phyloP scores from a whole-genome alignment of 768 basidiomycete species.

The Kwoniella sp. region DNA sequence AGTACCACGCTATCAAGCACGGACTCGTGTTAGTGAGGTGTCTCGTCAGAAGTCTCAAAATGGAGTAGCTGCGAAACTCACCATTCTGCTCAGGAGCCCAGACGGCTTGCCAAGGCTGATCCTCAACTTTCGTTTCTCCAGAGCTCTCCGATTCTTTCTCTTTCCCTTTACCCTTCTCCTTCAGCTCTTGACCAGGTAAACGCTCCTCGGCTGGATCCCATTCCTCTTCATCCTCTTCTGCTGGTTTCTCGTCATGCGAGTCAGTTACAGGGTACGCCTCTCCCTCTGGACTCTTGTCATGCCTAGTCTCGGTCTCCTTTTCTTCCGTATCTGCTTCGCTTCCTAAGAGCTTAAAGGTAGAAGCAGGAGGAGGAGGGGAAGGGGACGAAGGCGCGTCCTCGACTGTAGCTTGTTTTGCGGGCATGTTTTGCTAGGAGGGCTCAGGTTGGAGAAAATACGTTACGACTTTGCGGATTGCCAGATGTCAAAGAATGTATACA shows the following conservation, averaged over 20 bases:
- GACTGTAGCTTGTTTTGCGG: slow-evolving; percentile 18
- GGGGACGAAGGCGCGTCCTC: slow-evolving; percentile 18
- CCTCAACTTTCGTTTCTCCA: slow-evolving; percentile 9
- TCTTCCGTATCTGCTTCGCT: not conserved
- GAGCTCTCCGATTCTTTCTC: slow-evolving; percentile 37
- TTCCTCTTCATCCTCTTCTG: slow-evolving; percentile 32
- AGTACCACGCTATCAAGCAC: slow-evolving; percentile 50
- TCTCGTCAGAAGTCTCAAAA: not conserved
- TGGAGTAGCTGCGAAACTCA: slow-evolving; percentile 26
- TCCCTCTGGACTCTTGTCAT: too few relatives aligned
- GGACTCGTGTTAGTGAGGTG: not conserved
- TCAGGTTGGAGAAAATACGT: too few relatives aligned
- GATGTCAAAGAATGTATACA: too few relatives aligned
- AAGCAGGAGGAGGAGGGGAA: slow-evolving; percentile 7
- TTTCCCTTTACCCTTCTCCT: slow-evolving; percentile 28
- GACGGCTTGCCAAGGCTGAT: slow-evolving; percentile 54
- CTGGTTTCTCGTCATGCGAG: slow-evolving; percentile 21
- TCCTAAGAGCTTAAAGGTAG: slow-evolving; percentile 2
- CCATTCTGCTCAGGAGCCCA: slow-evolving; percentile 55
- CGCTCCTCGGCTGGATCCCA: slow-evolving; percentile 42
- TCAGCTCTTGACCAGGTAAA: slow-evolving; percentile 21
- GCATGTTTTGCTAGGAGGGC: not conserved
- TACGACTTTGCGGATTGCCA: too few relatives aligned
- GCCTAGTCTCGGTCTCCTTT: too few relatives aligned
- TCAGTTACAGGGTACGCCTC: slow-evolving; percentile 26